These are phyloP conservation scores for Wickerhamiella australiensis DNA, from an alignment of 805 yeast genomes.

Conservation along the genomic window DNA sequence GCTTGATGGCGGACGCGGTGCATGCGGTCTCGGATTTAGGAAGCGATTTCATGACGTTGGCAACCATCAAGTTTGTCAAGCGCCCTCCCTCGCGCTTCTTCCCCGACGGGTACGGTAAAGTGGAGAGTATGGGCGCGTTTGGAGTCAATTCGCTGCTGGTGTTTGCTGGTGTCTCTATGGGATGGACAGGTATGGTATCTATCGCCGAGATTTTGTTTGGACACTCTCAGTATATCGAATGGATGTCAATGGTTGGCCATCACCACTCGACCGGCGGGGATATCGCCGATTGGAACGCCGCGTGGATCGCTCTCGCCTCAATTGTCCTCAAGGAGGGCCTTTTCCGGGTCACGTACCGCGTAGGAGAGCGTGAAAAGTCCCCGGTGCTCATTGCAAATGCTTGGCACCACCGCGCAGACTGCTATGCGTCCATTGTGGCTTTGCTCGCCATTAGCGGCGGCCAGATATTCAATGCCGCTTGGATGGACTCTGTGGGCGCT, in stretches of 20 bases:
- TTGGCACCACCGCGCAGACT: slow-evolving; percentile 96
- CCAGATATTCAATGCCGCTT: slow-evolving; percentile 58
- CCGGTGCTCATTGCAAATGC: slow-evolving; percentile 92
- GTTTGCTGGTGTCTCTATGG: slow-evolving; percentile 84
- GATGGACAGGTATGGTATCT: slow-evolving; percentile 60
- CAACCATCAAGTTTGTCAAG: slow-evolving; percentile 69
- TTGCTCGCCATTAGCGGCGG: slow-evolving; percentile 79
- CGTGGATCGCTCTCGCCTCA: slow-evolving; percentile 89
- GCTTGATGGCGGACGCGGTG: slow-evolving; percentile 85
- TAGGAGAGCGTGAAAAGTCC: slow-evolving; percentile 68
- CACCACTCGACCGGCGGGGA: slow-evolving; percentile 27
- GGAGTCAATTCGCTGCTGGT: slow-evolving; percentile 74
- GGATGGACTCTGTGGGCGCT: slow-evolving; percentile 92
- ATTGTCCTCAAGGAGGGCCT: slow-evolving; percentile 81
- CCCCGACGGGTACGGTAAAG: slow-evolving; percentile 86
- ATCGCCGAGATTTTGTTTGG: slow-evolving; percentile 19
- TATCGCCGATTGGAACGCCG: slow-evolving; percentile 73
- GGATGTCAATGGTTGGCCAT: slow-evolving; percentile 34
- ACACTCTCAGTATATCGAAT: slow-evolving; percentile 11
- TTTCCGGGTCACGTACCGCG: slow-evolving; percentile 65
- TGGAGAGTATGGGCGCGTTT: slow-evolving; percentile 84
- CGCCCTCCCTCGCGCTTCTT: slow-evolving; percentile 46
- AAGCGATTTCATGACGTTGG: slow-evolving; percentile 77
- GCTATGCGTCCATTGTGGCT: slow-evolving; percentile 84
- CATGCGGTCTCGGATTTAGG: slow-evolving; percentile 87